Evolutionary conservation across 1,284 basidiomycete species (phyloP).

Genomic region (Marasmius fiardii): DNA sequence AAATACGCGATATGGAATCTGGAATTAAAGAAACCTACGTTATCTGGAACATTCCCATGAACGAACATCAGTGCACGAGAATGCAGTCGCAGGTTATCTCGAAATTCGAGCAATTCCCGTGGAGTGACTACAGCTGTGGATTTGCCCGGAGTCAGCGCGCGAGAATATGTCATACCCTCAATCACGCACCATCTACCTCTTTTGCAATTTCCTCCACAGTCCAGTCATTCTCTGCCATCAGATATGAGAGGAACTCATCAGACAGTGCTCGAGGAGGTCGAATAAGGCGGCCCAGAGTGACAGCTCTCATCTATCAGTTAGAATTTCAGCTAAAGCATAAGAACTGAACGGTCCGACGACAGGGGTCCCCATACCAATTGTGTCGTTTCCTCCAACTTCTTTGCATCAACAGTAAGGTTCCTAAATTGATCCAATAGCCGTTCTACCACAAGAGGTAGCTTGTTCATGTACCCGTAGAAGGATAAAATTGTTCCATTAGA

Average conservation of each 20-base stretch:
- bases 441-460: slow-evolving; percentile 52
- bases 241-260: background rate
- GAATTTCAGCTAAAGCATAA: no score
- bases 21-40: background rate
- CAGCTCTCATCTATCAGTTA: background rate
- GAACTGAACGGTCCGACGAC: no score
- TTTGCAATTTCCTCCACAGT: background rate
- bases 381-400: slow-evolving; percentile 3
- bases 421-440: background rate
- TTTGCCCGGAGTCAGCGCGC: no score
- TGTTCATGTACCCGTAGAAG: slow-evolving; percentile 66
- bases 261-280: background rate
- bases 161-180: background rate
- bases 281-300: background rate
- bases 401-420: background rate
- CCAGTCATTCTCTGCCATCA: slow-evolving; percentile 1
- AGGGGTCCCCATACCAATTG: background rate
- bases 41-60: background rate
- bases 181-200: background rate
- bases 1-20: background rate
- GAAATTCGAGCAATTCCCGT: background rate
- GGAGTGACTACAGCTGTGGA: background rate
- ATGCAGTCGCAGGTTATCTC: background rate
- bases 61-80: background rate
- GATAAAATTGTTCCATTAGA: slow-evolving; percentile 41